Conservation (phyloP, 176 grass and related monocot genomes). For the Secale cereale region DNA sequence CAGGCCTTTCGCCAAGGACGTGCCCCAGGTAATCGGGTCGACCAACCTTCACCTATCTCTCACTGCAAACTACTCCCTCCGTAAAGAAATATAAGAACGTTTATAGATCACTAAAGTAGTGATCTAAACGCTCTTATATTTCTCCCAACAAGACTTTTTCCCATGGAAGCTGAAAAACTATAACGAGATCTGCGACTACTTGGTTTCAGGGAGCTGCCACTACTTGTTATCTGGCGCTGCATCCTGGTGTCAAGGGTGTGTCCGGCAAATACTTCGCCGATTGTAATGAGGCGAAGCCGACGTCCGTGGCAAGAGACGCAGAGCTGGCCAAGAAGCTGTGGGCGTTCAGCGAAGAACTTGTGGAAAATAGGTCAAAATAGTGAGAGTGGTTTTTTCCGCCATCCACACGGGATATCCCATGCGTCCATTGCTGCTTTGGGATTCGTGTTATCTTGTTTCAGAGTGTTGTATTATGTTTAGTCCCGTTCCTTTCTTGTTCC, state of each 20-base stretch:
- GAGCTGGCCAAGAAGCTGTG: slow-evolving; percentile 57
- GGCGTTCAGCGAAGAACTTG: slow-evolving; percentile 68
- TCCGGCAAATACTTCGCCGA: slow-evolving; percentile 64
- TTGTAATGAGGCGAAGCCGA: slow-evolving; percentile 60
- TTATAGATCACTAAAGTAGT: too few species aligned
- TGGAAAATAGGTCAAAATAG: slow-evolving; percentile 17
- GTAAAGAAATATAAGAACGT: too few species aligned
- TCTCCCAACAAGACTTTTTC: background rate
- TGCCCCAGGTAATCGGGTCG: slow-evolving; percentile 48
- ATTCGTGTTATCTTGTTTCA: too few species aligned
- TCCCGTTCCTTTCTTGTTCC: too few species aligned
- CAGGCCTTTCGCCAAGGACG: slow-evolving; percentile 49
- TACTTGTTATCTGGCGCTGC: slow-evolving; percentile 74
- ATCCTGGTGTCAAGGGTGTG: slow-evolving; percentile 62
- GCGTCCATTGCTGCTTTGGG: too few species aligned
- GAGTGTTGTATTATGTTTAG: too few species aligned
- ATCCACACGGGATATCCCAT: too few species aligned
- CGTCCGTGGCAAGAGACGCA: slow-evolving; percentile 48
- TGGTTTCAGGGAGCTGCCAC: slow-evolving; percentile 71
- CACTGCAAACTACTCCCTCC: background rate
- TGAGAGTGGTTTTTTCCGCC: too few species aligned
- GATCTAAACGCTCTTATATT: too few species aligned
- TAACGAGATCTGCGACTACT: background rate
- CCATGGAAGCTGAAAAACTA: background rate
- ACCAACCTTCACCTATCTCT: background rate